phyloP scores from a whole-genome alignment of 2,329 filamentous ascomycete species.

The Lachnellula arida region DNA sequence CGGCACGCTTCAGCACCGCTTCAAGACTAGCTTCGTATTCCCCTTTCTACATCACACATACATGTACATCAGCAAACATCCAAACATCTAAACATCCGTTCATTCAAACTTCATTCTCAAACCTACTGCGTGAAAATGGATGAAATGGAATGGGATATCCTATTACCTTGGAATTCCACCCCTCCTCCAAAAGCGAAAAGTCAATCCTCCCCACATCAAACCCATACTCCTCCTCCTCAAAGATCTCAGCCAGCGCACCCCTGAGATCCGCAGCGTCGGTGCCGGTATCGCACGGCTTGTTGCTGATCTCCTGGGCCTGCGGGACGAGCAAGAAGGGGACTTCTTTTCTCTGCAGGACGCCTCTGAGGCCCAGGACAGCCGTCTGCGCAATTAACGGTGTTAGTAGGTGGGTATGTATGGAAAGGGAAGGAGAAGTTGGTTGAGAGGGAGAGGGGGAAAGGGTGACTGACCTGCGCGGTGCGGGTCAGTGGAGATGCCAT shows the following conservation, averaged over 20 bases:
- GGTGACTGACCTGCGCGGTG: slow-evolving; percentile 52
- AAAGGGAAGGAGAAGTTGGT: too few relatives aligned
- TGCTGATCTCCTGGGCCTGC: slow-evolving; percentile 17
- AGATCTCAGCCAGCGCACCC: slow-evolving; percentile 1
- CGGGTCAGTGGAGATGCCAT: slow-evolving; percentile 74
- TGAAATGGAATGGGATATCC: neutral
- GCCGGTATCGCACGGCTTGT: slow-evolving; percentile 17
- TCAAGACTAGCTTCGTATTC: slow-evolving; percentile 13
- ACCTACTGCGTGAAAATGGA: too few relatives aligned
- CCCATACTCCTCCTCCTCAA: slow-evolving; percentile 7
- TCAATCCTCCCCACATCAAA: slow-evolving; percentile 15
- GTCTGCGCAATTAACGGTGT: slow-evolving; percentile 39
- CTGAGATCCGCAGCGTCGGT: slow-evolving; percentile 5
- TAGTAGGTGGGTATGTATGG: too few relatives aligned
- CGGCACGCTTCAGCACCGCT: slow-evolving; percentile 12
- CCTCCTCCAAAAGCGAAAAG: slow-evolving; percentile 11
- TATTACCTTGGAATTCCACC: slow-evolving; percentile 18
- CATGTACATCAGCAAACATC: neutral
- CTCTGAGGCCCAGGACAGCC: slow-evolving; percentile 58
- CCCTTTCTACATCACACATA: slow-evolving; percentile 6
- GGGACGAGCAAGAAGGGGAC: slow-evolving; percentile 13
- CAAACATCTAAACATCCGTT: neutral
- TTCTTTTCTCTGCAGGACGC: slow-evolving; percentile 7
- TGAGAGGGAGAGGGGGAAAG: too few relatives aligned
- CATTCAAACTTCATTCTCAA: too few relatives aligned